Percentiles rank a stretch among this genome's conserved stretches.
Evolutionary conservation across 164 flowering plant genomes (phyloP).

Genomic region (Protea cynaroides): DNA sequence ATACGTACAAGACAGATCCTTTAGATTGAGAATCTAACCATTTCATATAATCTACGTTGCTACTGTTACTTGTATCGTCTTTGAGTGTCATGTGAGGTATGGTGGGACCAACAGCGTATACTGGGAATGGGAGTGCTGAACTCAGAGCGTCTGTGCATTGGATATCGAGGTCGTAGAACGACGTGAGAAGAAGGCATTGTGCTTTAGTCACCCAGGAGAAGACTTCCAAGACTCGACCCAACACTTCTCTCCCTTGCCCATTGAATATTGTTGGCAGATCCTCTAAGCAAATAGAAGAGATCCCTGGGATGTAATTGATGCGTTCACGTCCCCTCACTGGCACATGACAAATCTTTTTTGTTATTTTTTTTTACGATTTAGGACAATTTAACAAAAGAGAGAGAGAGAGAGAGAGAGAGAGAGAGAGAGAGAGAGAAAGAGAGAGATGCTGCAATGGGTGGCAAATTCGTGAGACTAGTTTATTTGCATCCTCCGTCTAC

Average conservation of each 20-base stretch:
- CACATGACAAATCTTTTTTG: no score
- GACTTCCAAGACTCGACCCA: conserved; percentile 11
- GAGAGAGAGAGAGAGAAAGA: no score
- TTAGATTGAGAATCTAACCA: conserved; percentile 47
- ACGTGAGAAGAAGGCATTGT: conserved; percentile 28
- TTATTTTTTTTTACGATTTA: no score
- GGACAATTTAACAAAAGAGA: no score
- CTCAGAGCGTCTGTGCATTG: conserved; percentile 21
- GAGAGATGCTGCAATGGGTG: no score
- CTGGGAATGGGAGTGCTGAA: conserved; percentile 15
- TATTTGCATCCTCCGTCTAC: no score
- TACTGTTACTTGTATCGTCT: background rate
- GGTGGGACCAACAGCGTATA: conserved; percentile 35
- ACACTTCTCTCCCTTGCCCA: background rate
- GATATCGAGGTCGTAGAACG: conserved; percentile 35
- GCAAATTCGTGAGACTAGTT: no score
- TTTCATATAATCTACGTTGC: conserved; percentile 9
- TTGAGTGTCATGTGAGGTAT: conserved; percentile 9
- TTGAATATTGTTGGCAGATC: conserved; percentile 26
- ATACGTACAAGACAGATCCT: conserved; percentile 35
- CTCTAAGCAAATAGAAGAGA: conserved; percentile 17
- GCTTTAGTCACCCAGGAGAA: conserved; percentile 16
- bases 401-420: no score
- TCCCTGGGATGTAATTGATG: conserved; percentile 40
- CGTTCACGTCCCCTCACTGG: conserved; percentile 25